Base-by-base conservation (phyloP, 2,329 filamentous ascomycete genomes). In the Graphilbum fragrans region DNA sequence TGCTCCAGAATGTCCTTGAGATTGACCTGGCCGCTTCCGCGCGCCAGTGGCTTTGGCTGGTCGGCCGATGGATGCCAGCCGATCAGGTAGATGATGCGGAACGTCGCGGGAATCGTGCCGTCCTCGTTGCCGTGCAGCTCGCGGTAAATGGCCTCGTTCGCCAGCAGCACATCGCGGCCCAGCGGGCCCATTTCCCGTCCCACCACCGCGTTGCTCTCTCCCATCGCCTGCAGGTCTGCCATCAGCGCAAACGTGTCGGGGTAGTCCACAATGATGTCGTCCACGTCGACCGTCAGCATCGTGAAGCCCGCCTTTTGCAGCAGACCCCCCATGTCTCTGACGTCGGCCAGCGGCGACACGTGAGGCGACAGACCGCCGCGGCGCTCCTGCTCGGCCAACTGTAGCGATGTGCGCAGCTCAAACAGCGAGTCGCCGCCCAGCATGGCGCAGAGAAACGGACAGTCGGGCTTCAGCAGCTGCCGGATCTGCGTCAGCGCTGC, bases 81-180 rank as follows among this genome's bases (percentile, higher is more conserved):
- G 61, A 98, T 98, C 88, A 96, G 95, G 60, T 92, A 94, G 47
- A 98, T 95, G 52, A 94, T 72, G 51, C 92, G 74, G 57, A 95
- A 98, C 0, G 92, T 98, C 1, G 92, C 92, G 1, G 92, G 92
- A 47, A 92, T 70, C 1, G 66, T 75, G 18, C 74, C 82, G 52
- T 85, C 82, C 35, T 79, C 72, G 53, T 93, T 87, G 17, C 85
- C 88, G 59, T 98, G 87, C 43, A 98, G 63, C 56, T 82, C 80
- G 37, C 77, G 73, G 58, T 98, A 98, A 43, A 98, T 94, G 33
- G 78, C 84, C 49, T 96, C 85, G 21, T 78, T 82, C 8, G 92
- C 92, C 34, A 95, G 64, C 46, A 98, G 63, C 10, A 95, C 86
- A 53, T 98, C 92, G 47, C 82, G 73, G 29, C 74, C 71, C 12